phyloP scores from a whole-genome alignment of 208 protist genomes.

The Histomonas meleagridis region DNA sequence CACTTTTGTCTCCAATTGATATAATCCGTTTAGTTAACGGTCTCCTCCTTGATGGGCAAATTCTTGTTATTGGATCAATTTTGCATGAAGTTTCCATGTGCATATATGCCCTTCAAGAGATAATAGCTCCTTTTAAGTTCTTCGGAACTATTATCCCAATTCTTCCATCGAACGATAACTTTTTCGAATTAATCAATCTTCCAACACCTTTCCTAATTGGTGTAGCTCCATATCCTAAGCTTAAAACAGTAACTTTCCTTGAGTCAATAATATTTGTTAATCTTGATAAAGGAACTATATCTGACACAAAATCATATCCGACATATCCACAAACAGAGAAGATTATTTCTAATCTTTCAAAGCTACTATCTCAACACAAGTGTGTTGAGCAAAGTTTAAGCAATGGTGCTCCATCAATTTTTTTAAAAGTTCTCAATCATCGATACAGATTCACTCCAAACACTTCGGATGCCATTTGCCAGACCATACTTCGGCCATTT shows the following conservation, averaged over 20 bases:
- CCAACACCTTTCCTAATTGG: conserved; percentile 17
- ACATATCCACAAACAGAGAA: background rate
- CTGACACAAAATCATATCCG: background rate
- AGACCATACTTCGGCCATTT: background rate
- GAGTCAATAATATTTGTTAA: background rate
- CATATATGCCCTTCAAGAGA: background rate
- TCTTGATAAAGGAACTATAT: background rate
- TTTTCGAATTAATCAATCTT: background rate
- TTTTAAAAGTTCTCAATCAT: background rate
- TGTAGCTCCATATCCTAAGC: background rate
- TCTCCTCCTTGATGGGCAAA: background rate
- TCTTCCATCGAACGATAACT: background rate
- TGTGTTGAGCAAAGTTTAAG: background rate
- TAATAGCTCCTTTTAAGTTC: background rate
- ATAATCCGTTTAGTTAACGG: background rate
- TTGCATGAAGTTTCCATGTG: background rate
- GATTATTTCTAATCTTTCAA: background rate
- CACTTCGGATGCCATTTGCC: background rate
- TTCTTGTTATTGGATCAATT: background rate
- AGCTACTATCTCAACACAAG: background rate
- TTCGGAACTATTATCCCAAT: background rate
- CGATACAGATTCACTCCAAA: background rate
- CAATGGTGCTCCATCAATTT: background rate
- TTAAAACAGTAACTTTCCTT: background rate
- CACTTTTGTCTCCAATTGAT: background rate